Evolutionary conservation across 2,329 filamentous ascomycete genomes (phyloP).

Genomic region (Hymenoscyphus occultus): DNA sequence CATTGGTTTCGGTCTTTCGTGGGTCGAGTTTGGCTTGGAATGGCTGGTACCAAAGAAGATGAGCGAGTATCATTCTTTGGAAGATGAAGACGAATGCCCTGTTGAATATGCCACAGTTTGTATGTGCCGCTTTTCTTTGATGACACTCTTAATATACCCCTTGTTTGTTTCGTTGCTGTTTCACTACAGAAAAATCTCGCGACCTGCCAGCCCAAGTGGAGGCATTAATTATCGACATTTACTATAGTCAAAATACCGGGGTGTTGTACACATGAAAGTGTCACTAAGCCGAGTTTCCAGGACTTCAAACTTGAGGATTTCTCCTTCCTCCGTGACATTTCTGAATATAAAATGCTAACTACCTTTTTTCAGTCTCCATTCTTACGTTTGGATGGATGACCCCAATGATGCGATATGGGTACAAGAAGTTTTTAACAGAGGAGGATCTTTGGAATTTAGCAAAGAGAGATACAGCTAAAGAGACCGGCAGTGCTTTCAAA

Average conservation of each 20-base stretch:
- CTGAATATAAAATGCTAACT: not conserved
- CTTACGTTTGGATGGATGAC: conserved; percentile 99
- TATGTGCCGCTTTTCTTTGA: not conserved
- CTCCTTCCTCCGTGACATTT: not conserved
- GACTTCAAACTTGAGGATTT: not conserved
- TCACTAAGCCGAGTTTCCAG: not conserved
- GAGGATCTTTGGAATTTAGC: conserved; percentile 94
- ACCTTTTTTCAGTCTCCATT: conserved; percentile 57
- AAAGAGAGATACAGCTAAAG: conserved; percentile 72
- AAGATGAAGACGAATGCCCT: conserved; percentile 65
- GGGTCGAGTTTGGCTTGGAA: conserved; percentile 62
- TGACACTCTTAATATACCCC: not conserved
- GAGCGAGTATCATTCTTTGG: conserved; percentile 65
- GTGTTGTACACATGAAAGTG: not conserved
- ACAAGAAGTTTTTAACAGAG: conserved; percentile 87
- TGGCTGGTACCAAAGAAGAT: conserved; percentile 68
- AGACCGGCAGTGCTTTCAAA: conserved; percentile 68
- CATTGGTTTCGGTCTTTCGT: conserved; percentile 55
- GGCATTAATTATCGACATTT: not conserved
- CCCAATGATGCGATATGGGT: conserved; percentile 92
- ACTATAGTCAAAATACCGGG: not conserved
- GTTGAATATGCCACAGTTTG: conserved; percentile 86
- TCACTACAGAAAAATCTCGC: not conserved
- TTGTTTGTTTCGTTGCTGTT: not conserved
- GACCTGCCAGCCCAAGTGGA: not conserved